Percentiles rank a stretch among this genome's conserved stretches.
phyloP scores from a whole-genome alignment of 495 filamentous ascomycete genomes.

The Delitschia confertaspora region DNA sequence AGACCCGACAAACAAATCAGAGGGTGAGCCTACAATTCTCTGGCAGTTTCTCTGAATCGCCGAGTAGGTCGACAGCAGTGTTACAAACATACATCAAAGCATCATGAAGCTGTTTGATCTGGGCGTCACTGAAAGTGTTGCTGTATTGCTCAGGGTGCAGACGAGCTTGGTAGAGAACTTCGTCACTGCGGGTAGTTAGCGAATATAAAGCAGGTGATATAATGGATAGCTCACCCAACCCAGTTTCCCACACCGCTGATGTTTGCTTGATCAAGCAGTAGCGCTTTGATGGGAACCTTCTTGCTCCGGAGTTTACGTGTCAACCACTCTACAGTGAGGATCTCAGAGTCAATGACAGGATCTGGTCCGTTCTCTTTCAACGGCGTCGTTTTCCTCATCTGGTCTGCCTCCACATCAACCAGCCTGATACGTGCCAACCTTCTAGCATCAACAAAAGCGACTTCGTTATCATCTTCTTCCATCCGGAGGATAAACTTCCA shows the following conservation, averaged over 20 bases:
- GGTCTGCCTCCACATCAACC: slow-evolving; percentile 65
- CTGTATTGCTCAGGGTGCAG: slow-evolving; percentile 90
- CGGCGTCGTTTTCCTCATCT: slow-evolving; percentile 69
- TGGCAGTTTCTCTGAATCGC: slow-evolving; percentile 75
- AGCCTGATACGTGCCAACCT: slow-evolving; percentile 69
- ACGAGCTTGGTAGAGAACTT: slow-evolving; percentile 77
- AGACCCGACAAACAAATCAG: background rate
- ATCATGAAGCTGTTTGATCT: slow-evolving; percentile 63
- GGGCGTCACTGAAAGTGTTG: slow-evolving; percentile 63
- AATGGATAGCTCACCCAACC: slow-evolving; percentile 61
- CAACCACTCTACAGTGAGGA: slow-evolving; percentile 66
- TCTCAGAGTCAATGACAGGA: slow-evolving; percentile 71
- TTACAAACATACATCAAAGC: slow-evolving; percentile 70
- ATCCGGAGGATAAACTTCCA: slow-evolving; percentile 78
- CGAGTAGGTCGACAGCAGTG: slow-evolving; percentile 66
- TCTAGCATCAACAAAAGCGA: slow-evolving; percentile 76
- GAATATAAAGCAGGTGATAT: background rate
- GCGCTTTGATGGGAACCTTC: slow-evolving; percentile 74
- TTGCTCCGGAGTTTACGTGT: slow-evolving; percentile 57
- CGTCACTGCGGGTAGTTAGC: slow-evolving; percentile 44
- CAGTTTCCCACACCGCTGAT: slow-evolving; percentile 94
- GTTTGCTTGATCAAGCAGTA: slow-evolving; percentile 79
- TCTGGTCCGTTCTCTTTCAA: slow-evolving; percentile 89
- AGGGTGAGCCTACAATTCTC: slow-evolving; percentile 45
- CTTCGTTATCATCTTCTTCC: slow-evolving; percentile 52